Evolutionary conservation across 768 basidiomycete species (phyloP).

Genomic region (Clathrus columnatus): DNA sequence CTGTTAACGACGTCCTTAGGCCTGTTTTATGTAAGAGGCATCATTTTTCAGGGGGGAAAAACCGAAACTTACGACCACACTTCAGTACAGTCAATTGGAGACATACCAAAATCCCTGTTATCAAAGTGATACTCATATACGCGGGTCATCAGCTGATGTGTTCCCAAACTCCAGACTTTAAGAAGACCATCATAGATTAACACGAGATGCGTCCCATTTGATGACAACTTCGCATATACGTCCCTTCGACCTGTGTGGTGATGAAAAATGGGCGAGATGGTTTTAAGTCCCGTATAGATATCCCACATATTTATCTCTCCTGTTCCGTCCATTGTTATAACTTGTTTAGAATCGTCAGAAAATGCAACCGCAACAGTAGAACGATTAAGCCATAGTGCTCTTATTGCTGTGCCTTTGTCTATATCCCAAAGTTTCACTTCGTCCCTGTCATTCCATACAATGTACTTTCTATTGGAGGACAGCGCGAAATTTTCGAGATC

Average conservation of each 20-base stretch:
- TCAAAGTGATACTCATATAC: too few relatives aligned
- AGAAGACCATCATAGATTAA: too few relatives aligned
- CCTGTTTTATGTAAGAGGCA: too few relatives aligned
- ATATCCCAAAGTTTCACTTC: background rate
- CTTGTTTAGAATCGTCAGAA: background rate
- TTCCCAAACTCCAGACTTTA: too few relatives aligned
- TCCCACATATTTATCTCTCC: background rate
- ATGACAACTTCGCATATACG: too few relatives aligned
- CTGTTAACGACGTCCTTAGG: background rate
- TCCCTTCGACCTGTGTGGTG: too few relatives aligned
- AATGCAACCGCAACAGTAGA: background rate
- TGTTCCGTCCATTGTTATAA: background rate
- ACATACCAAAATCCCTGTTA: too few relatives aligned
- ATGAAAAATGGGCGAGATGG: background rate
- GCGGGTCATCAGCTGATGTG: too few relatives aligned
- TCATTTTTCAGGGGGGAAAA: too few relatives aligned
- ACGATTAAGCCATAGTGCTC: background rate
- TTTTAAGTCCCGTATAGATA: background rate
- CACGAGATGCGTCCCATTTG: too few relatives aligned
- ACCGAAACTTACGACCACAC: too few relatives aligned
- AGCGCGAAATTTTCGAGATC: background rate
- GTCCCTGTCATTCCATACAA: background rate
- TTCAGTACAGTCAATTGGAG: too few relatives aligned
- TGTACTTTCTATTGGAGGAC: background rate
- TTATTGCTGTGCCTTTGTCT: background rate